Conservation (phyloP, 2,329 filamentous ascomycete genomes). For the Fragosphaeria purpurea region DNA sequence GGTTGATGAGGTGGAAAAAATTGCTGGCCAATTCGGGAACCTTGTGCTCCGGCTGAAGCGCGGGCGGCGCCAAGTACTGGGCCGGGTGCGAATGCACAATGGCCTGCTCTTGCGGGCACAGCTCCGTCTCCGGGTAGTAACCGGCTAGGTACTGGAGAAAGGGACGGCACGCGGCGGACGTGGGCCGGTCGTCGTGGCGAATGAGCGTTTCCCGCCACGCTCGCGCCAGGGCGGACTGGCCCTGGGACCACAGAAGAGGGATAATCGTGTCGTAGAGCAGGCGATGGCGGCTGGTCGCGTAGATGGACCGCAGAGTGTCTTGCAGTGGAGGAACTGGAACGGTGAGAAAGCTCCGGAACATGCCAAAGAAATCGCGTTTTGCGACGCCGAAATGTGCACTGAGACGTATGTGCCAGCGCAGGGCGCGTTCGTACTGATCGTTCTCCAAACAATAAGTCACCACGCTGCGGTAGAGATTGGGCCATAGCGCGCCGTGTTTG, state of each 20-base stretch:
- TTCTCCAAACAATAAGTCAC: slow-evolving; percentile 33
- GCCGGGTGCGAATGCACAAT: slow-evolving; percentile 6
- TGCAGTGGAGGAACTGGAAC: slow-evolving; percentile 28
- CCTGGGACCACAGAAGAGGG: slow-evolving; percentile 39
- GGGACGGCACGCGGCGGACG: slow-evolving; percentile 28
- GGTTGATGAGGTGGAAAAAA: slow-evolving; percentile 16
- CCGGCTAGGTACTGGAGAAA: slow-evolving; percentile 38
- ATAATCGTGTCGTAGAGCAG: slow-evolving; percentile 41
- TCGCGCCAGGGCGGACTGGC: slow-evolving; percentile 32
- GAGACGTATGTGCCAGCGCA: slow-evolving; percentile 40
- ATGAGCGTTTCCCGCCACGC: slow-evolving; percentile 38
- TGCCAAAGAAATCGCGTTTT: slow-evolving; percentile 28
- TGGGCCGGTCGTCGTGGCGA: slow-evolving; percentile 31
- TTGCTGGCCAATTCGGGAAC: slow-evolving; percentile 3
- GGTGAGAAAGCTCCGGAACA: slow-evolving; percentile 31
- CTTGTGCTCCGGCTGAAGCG: background rate
- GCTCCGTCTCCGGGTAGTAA: slow-evolving; percentile 32
- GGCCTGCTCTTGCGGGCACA: slow-evolving; percentile 28
- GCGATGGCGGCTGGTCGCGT: slow-evolving; percentile 32
- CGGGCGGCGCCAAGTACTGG: background rate
- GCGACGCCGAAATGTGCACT: slow-evolving; percentile 32
- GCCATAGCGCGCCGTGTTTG: slow-evolving; percentile 33
- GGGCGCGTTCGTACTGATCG: slow-evolving; percentile 26
- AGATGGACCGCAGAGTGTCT: slow-evolving; percentile 33
- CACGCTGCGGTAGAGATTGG: slow-evolving; percentile 37